Evolutionary conservation across 768 basidiomycete genomes (phyloP), one percentile per base, ranked within the genome.

Genomic region (Tylopilus balloui): DNA sequence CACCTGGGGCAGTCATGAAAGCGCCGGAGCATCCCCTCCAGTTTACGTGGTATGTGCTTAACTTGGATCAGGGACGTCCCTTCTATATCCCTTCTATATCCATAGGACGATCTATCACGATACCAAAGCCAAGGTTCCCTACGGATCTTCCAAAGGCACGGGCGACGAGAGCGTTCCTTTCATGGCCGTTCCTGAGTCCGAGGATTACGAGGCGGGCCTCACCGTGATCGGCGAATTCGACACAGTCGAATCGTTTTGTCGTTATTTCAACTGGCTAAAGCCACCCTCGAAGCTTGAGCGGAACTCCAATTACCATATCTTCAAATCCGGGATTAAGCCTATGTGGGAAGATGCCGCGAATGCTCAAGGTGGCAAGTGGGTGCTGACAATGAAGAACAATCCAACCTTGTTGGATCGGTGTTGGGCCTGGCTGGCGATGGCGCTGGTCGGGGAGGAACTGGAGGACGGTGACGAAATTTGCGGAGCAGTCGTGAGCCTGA

Each of bases 321-420:
- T 97, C 80, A 95, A 95, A 71, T 77, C 81, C 19, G 89, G 89
- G 15, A 93, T 93, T 73, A 91, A 92, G 63, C 91, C 91, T 13
- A 95, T 96, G 93, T 96, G 92, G 92, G 93, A 95, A 71, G 93
- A 95, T 65, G 80, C 80, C 25, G 88, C 91, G 46, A 96, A 96
- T 61, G 87, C 88, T 21, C 79, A 85, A 45, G 93, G 93, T 17
- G 93, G 93, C 29, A 94, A 93, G 71, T 96, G 93, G 93, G 91
- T 93, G 17, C 68, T 97, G 49, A 91, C 91, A 60, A 91, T 95
- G 85, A 86, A 87, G 73, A 84, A 86, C 59, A 88, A 85, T 55
- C 82, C 89, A 3, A 68, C 69, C 40, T 65, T 92, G 58, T 72
- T 95, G 42, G 92, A 96, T 72, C 77, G 87, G 31, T 90, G 86